A percentile compares a stretch with the other conserved stretches of the same genome.
These are phyloP conservation scores for Mucor circinelloides DNA, from an alignment of 371 early-diverging fungal genomes.

Conservation along the genomic window DNA sequence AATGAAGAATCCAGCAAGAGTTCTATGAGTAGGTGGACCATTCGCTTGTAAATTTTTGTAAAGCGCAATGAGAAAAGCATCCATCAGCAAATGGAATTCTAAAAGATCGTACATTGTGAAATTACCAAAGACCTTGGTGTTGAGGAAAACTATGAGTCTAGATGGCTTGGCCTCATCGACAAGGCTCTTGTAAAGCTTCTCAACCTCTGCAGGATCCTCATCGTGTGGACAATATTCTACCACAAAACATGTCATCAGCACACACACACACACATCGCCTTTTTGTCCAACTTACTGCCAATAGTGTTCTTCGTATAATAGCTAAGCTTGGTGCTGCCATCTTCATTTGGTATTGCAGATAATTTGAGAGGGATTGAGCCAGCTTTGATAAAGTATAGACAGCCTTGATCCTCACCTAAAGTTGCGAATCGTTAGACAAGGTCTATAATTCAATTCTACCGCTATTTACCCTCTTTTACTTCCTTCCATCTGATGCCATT, in stretches of 20 bases:
- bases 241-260: neutral
- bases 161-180: neutral
- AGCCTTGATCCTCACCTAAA: neutral
- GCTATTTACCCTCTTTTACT: neutral
- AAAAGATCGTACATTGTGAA: neutral
- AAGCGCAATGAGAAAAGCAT: neutral
- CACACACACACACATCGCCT: neutral
- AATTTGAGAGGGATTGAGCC: neutral
- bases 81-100: neutral
- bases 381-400: neutral
- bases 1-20: neutral
- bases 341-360: neutral
- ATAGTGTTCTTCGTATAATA: neutral
- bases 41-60: neutral
- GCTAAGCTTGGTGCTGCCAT: neutral
- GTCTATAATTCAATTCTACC: neutral
- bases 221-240: neutral
- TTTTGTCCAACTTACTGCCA: neutral
- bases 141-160: neutral
- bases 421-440: neutral
- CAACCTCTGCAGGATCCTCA: neutral
- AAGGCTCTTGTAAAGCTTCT: neutral
- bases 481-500: neutral
- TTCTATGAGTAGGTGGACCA: neutral
- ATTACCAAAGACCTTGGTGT: neutral